phyloP scores from a whole-genome alignment of 2,329 filamentous ascomycete genomes.

The Bertia moriformis region DNA sequence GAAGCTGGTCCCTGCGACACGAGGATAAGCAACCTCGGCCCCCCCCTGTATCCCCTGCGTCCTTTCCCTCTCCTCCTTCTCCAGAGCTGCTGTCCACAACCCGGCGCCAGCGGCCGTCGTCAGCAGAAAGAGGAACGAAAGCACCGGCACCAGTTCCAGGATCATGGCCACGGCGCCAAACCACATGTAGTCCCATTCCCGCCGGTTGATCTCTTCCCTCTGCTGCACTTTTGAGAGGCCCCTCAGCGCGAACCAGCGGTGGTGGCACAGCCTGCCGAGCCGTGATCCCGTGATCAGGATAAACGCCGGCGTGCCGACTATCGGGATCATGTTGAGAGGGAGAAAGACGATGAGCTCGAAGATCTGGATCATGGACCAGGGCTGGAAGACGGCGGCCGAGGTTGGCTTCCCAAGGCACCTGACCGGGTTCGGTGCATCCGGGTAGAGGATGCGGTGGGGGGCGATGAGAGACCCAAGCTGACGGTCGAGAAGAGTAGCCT shows the following conservation, averaged over 20 bases:
- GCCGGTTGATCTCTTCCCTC: slow-evolving; percentile 51
- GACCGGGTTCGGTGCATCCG: slow-evolving; percentile 57
- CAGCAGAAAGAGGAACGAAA: slow-evolving; percentile 89
- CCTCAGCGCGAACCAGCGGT: slow-evolving; percentile 73
- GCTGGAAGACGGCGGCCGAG: slow-evolving; percentile 62
- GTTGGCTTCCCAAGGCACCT: slow-evolving; percentile 74
- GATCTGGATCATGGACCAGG: slow-evolving; percentile 80
- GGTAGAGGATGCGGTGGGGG: slow-evolving; percentile 48
- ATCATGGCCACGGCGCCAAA: slow-evolving; percentile 77
- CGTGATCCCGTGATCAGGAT: slow-evolving; percentile 76
- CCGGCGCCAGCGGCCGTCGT: slow-evolving; percentile 75
- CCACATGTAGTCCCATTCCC: slow-evolving; percentile 77
- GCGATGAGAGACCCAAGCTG: slow-evolving; percentile 56
- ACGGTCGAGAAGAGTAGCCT: slow-evolving; percentile 62
- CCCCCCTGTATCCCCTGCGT: slow-evolving; percentile 4
- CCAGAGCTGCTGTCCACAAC: slow-evolving; percentile 70
- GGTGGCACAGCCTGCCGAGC: slow-evolving; percentile 77
- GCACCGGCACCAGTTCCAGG: slow-evolving; percentile 71
- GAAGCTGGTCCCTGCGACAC: slow-evolving; percentile 48
- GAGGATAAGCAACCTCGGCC: slow-evolving; percentile 34
- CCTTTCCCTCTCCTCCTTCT: slow-evolving; percentile 35
- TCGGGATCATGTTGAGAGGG: slow-evolving; percentile 76
- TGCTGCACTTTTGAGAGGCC: slow-evolving; percentile 61
- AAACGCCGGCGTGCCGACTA: slow-evolving; percentile 71
- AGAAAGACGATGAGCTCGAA: slow-evolving; percentile 66